Evolutionary conservation across 441 rosid species (phyloP).

Genomic region (Mallotus repandus): DNA sequence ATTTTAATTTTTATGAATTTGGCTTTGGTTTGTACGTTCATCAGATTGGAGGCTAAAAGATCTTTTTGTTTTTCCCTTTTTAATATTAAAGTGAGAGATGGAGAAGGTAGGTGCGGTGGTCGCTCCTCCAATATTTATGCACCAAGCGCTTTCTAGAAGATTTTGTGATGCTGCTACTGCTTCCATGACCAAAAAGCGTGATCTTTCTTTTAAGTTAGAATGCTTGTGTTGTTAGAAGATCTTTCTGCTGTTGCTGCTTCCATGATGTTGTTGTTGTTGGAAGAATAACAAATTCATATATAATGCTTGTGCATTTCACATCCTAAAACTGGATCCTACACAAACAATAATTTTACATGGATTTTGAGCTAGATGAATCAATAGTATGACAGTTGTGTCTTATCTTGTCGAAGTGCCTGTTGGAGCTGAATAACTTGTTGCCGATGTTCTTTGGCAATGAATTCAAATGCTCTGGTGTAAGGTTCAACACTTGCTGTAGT

Average conservation of each 20-base stretch:
- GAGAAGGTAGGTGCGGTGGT: conserved; percentile 80
- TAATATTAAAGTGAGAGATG: conserved; percentile 32
- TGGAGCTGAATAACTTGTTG: conserved; percentile 88
- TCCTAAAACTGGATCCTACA: conserved; percentile 14
- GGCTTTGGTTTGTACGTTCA: not conserved
- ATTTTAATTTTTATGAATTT: not conserved
- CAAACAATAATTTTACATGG: conserved; percentile 29
- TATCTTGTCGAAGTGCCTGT: conserved; percentile 60
- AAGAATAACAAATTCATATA: too few relatives aligned
- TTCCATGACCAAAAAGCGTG: conserved; percentile 60
- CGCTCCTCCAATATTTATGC: conserved; percentile 60
- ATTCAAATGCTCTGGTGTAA: conserved; percentile 80
- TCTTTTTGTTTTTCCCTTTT: not conserved
- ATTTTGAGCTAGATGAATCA: conserved; percentile 12
- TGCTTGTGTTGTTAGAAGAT: too few relatives aligned
- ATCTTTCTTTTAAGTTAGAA: too few relatives aligned
- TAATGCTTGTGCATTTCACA: conserved; percentile 26
- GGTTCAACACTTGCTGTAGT: conserved; percentile 81
- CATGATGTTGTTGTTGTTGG: too few relatives aligned
- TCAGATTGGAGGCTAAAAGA: not conserved
- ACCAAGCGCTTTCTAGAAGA: conserved; percentile 45
- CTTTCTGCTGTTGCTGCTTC: too few relatives aligned
- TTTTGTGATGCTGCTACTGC: conserved; percentile 41
- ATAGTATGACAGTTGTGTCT: conserved; percentile 46
- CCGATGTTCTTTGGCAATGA: conserved; percentile 79